Conservation (phyloP, 306 rosid genomes). For the Myrica gale region DNA sequence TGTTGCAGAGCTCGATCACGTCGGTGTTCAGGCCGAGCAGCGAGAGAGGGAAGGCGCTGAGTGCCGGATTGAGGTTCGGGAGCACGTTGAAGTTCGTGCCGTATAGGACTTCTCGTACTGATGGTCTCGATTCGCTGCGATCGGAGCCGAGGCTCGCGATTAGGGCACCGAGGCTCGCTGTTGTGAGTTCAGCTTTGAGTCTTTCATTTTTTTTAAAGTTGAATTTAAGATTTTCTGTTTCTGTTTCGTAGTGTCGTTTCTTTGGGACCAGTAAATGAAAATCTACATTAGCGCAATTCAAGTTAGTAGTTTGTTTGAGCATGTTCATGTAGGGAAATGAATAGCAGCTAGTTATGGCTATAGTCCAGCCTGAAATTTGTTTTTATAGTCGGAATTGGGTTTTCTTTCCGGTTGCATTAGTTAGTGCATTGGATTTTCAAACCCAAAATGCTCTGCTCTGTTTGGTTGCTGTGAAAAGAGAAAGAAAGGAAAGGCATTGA, state of each 20-base stretch:
- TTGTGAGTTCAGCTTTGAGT: constrained; percentile 54
- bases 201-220: constrained; percentile 2
- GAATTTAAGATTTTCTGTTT: neutral
- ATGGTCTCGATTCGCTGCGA: constrained; percentile 69
- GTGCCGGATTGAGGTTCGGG: constrained; percentile 59
- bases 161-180: constrained; percentile 79
- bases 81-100: constrained; percentile 72
- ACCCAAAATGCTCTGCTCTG: neutral
- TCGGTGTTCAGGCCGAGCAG: constrained; percentile 54
- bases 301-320: neutral
- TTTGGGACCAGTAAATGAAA: neutral
- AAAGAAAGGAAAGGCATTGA: neutral
- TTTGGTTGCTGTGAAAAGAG: neutral
- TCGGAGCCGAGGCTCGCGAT: constrained; percentile 53
- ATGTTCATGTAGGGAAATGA: constrained; percentile 7
- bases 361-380: neutral
- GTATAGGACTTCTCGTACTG: constrained; percentile 41
- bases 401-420: neutral
- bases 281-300: neutral
- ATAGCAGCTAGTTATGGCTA: constrained; percentile 1
- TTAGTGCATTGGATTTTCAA: neutral
- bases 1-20: constrained; percentile 82
- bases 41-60: constrained; percentile 38
- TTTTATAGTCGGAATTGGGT: neutral
- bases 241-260: neutral